phyloP scores from a whole-genome alignment of 768 basidiomycete genomes.

The Lepiota venenata region DNA sequence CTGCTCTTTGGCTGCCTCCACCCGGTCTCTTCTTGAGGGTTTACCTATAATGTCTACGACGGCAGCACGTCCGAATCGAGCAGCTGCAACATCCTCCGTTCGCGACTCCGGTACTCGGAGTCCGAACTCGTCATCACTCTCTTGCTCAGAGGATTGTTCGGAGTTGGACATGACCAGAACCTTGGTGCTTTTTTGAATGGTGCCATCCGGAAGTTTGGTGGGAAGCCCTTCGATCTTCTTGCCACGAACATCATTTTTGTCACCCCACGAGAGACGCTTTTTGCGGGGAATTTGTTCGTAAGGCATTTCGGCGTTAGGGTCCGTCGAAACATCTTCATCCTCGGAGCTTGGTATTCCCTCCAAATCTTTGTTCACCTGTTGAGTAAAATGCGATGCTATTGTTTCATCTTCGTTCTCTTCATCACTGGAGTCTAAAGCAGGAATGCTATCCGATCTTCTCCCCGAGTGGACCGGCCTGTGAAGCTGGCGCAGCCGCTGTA shows the following conservation, averaged over 20 bases:
- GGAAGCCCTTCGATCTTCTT: conserved; percentile 59
- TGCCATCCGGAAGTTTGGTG: conserved; percentile 83
- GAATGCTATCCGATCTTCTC: conserved; percentile 54
- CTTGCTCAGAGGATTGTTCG: conserved; percentile 25
- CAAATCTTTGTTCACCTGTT: conserved; percentile 26
- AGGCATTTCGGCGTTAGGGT: conserved; percentile 70
- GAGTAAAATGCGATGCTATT: conserved; percentile 41
- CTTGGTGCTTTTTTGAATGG: conserved; percentile 55
- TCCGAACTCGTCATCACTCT: conserved; percentile 27
- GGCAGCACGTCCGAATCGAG: conserved; percentile 83
- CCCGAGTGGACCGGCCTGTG: conserved; percentile 51
- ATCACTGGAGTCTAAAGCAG: conserved; percentile 65
- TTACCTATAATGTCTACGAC: conserved; percentile 69
- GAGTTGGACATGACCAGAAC: conserved; percentile 13
- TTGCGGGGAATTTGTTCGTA: conserved; percentile 67
- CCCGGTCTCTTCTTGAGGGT: conserved; percentile 58
- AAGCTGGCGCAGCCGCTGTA: conserved; percentile 62
- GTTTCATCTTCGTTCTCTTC: conserved; percentile 33
- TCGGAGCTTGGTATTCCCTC: conserved; percentile 20
- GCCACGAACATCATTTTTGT: conserved; percentile 26
- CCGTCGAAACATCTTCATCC: conserved; percentile 36
- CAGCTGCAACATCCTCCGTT: conserved; percentile 74
- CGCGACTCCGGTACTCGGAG: conserved; percentile 19
- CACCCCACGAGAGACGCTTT: conserved; percentile 41
- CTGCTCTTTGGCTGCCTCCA: conserved; percentile 88